Percentiles rank a stretch among this genome's conserved stretches.
These are phyloP conservation scores for Exsudoporus floridanus DNA, from an alignment of 1,284 basidiomycete species.

Conservation along the genomic window DNA sequence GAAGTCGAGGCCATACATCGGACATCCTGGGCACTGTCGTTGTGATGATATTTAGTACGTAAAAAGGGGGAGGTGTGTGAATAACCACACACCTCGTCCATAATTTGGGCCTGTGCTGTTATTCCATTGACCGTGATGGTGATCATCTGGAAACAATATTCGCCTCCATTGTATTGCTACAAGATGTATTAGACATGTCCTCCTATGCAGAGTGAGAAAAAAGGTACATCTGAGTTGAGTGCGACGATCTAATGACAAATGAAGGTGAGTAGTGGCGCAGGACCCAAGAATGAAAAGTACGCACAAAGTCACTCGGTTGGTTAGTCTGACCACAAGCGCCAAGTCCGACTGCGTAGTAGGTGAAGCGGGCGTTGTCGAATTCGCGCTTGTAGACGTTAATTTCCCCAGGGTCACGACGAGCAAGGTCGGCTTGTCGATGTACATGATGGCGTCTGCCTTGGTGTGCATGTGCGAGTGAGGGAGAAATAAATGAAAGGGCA, in stretches of 20 bases:
- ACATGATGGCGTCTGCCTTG: conserved; percentile 24
- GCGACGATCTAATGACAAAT: conserved; percentile 34
- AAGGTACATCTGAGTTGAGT: conserved; percentile 28
- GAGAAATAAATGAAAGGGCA: conserved; percentile 16
- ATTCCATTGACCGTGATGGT: conserved; percentile 56
- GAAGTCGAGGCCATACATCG: conserved; percentile 28
- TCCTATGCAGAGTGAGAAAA: not conserved
- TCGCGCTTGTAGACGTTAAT: conserved; percentile 26
- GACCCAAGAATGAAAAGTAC: conserved; percentile 1
- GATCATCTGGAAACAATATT: conserved; percentile 54
- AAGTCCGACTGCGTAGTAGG: conserved; percentile 31
- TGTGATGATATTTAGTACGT: not conserved
- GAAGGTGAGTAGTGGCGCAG: not conserved
- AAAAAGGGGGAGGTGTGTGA: not conserved
- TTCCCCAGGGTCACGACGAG: conserved; percentile 25
- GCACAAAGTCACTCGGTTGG: conserved; percentile 26
- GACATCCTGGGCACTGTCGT: conserved; percentile 54
- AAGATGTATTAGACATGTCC: conserved; percentile 7
- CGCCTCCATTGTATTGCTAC: conserved; percentile 43
- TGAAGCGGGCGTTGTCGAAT: conserved; percentile 25
- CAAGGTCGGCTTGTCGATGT: conserved; percentile 28
- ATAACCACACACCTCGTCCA: conserved; percentile 48
- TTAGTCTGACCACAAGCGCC: conserved; percentile 28
- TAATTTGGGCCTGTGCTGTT: conserved; percentile 49
- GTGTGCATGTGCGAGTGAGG: conserved; percentile 24